phyloP scores from a whole-genome alignment of 306 rosid genomes.

The barrel medic (Medicago truncatula) region DNA sequence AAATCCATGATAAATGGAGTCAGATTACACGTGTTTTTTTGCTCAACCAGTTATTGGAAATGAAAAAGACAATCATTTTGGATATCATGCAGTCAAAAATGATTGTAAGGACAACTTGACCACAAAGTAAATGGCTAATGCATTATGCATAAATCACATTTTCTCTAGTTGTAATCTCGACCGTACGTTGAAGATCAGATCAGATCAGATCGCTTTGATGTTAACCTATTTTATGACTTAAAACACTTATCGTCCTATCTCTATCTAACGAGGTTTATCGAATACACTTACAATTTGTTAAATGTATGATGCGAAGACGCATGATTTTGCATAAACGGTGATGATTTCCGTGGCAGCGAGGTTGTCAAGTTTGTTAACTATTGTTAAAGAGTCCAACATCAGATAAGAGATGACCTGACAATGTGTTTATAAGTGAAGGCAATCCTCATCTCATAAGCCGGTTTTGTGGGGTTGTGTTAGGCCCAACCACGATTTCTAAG shows the following conservation, averaged over 20 bases:
- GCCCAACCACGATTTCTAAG: too few relatives aligned
- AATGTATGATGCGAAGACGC: background rate
- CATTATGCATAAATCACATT: background rate
- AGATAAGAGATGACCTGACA: too few relatives aligned
- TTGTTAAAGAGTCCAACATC: too few relatives aligned
- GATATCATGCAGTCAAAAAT: constrained; percentile 9
- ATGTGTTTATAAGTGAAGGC: too few relatives aligned
- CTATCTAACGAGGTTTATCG: background rate
- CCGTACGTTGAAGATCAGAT: background rate
- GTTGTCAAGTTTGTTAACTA: too few relatives aligned
- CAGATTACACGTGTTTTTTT: constrained; percentile 59
- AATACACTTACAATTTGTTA: background rate
- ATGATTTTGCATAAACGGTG: background rate
- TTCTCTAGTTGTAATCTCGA: background rate
- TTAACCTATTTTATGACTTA: background rate
- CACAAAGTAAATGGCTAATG: background rate
- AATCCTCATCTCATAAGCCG: too few relatives aligned
- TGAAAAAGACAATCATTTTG: constrained; percentile 11
- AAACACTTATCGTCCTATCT: background rate
- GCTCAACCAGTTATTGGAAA: constrained; percentile 45
- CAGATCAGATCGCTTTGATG: background rate
- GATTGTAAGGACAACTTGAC: background rate
- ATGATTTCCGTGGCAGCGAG: background rate
- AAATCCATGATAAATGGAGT: constrained; percentile 48
- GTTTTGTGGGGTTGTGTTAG: too few relatives aligned